Conservation (phyloP, 1,139 yeast species). For the Pichia cactophila region DNA sequence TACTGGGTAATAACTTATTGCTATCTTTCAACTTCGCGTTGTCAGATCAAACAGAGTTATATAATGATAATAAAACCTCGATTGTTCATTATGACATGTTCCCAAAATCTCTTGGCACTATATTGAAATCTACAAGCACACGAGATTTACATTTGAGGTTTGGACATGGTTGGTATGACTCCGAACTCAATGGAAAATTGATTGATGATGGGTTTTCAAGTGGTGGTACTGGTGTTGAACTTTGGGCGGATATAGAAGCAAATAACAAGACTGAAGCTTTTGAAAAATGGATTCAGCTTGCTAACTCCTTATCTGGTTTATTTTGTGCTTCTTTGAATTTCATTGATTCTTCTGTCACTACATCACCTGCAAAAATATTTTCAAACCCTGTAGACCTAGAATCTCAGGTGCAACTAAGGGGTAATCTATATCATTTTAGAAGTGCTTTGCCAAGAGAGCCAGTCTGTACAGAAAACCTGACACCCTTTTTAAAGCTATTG, state of each 20-base stretch:
- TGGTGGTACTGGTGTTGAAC: slow-evolving; percentile 95
- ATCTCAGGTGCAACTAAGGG: slow-evolving; percentile 25
- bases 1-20: slow-evolving; percentile 61
- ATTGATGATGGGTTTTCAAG: slow-evolving; percentile 65
- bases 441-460: slow-evolving; percentile 96
- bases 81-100: slow-evolving; percentile 61
- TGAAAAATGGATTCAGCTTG: slow-evolving; percentile 60
- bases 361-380: slow-evolving; percentile 55
- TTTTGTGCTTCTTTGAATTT: slow-evolving; percentile 94
- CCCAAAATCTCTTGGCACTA: slow-evolving; percentile 77
- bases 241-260: slow-evolving; percentile 83
- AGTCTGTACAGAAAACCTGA: slow-evolving; percentile 91
- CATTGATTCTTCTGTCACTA: slow-evolving; percentile 72
- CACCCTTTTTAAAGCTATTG: slow-evolving; percentile 82
- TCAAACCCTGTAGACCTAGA: slow-evolving; percentile 24
- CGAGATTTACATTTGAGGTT: slow-evolving; percentile 77
- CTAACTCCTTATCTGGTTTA: slow-evolving; percentile 77
- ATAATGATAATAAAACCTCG: slow-evolving; percentile 22
- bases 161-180: slow-evolving; percentile 95
- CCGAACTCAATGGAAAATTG: slow-evolving; percentile 77
- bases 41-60: slow-evolving; percentile 39
- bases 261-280: slow-evolving; percentile 46
- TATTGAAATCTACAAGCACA: slow-evolving; percentile 58
- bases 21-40: slow-evolving; percentile 63
- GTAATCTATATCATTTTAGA: slow-evolving; percentile 51